Evolutionary conservation across 148 eudicot genomes (phyloP), one percentile per base, ranked within the genome.

Genomic region (Silene conica): DNA sequence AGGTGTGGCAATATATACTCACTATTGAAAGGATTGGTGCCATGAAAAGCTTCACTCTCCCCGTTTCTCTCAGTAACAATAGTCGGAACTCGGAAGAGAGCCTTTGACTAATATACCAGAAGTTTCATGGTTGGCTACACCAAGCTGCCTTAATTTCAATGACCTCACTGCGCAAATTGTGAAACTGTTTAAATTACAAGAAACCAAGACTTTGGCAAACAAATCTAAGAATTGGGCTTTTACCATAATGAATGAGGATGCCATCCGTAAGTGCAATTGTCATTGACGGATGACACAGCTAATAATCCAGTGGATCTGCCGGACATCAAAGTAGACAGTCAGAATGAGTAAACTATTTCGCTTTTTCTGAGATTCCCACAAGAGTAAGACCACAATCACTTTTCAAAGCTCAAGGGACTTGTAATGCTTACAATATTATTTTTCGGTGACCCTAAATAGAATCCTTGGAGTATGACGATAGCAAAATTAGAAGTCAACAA

Each of bases 221-320:
- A 52, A 26, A n/a, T 13, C 3, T 34, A 45, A 5, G 26, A 57
- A 10, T 4, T 25, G 60, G 63, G 56, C 76, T 59, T 50, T 50
- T 71, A 77, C 87, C 76, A 18, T 57, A 43, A 41, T 63, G 76
- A 72, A 31, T 22, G 72, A 71, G 74, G 76, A 43, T 70, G 38
- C 25, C 6, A 21, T 41, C 7, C 38, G 23, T 23, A 21, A 9
- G 45, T 7, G 11, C 65, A 34, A 54, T 41, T 23, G 62, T 89
- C 83, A 86, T 71, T 82, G 77, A 23, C 65, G 74, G 58, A 79
- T 67, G 67, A 91, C 61, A 62, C 79, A 74, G 63, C 86, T 79
- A 19, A 91, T 85, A 57, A 89, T 82, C 94, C 86, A 83, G 67
- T 80, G 90, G 74, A 92, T 81, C 97, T 92, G 89, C 81, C 34